These are phyloP conservation scores for Triticum aestivum DNA, from an alignment of 176 grass and related monocot species.

Conservation along the genomic window DNA sequence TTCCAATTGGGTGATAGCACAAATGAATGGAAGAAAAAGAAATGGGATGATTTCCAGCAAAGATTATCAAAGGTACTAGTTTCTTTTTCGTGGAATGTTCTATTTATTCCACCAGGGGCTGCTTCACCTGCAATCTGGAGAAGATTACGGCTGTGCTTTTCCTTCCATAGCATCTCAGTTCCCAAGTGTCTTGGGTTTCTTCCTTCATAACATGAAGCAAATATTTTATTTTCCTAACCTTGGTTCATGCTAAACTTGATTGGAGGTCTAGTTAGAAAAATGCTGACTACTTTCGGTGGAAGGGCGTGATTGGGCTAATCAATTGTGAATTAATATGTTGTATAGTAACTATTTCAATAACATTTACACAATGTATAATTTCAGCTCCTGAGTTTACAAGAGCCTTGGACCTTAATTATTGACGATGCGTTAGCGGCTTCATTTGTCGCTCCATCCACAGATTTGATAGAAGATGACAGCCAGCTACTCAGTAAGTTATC, in stretches of 20 bases:
- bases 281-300: neutral
- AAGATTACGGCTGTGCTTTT: neutral
- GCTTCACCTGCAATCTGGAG: neutral
- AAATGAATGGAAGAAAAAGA: constrained; percentile 79
- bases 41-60: constrained; percentile 76
- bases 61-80: constrained; percentile 60
- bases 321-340: neutral
- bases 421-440: constrained; percentile 88
- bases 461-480: constrained; percentile 70
- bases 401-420: constrained; percentile 84
- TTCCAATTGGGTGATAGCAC: constrained; percentile 90
- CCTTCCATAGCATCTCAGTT: too few species aligned
- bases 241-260: too few species aligned
- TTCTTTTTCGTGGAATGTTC: neutral
- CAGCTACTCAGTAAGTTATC: constrained; percentile 31
- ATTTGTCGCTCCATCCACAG: constrained; percentile 73
- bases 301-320: neutral
- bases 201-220: too few species aligned
- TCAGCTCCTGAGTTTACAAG: constrained; percentile 76
- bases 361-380: neutral
- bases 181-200: too few species aligned
- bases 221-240: too few species aligned
- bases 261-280: too few species aligned
- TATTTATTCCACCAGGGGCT: neutral
- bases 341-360: neutral